Evolutionary conservation across 2,329 filamentous ascomycete genomes (phyloP).

Genomic region (Rhynchosporium graminicola): DNA sequence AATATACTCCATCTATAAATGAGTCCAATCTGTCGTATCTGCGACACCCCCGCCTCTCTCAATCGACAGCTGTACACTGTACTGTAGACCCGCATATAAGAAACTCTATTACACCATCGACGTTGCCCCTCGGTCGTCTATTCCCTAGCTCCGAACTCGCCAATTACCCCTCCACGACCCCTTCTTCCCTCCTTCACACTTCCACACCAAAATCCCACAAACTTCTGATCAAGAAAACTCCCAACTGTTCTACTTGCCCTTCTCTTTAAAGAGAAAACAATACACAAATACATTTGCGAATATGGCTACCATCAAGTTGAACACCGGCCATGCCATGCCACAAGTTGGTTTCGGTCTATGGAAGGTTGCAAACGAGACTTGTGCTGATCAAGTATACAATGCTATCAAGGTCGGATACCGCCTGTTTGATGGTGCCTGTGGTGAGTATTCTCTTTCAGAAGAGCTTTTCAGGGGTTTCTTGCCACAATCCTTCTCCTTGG

Average conservation of each 20-base stretch:
- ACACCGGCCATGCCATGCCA: conserved; percentile 54
- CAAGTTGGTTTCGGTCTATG: conserved; percentile 67
- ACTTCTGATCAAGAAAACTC: neutral
- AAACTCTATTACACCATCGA: neutral
- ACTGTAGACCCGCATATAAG: neutral
- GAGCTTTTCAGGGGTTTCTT: neutral
- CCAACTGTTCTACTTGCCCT: neutral
- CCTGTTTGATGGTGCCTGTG: conserved; percentile 61
- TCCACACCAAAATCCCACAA: neutral
- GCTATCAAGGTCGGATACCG: conserved; percentile 61
- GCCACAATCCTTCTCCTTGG: neutral
- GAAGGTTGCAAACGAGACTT: conserved; percentile 67
- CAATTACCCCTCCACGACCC: conserved; percentile 10
- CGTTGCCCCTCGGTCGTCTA: conserved; percentile 11
- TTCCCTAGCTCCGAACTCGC: conserved; percentile 4
- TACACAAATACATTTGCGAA: conserved; percentile 9
- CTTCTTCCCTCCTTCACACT: neutral
- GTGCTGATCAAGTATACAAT: conserved; percentile 68
- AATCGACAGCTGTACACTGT: neutral
- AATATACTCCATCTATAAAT: no score
- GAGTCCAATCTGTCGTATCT: no score
- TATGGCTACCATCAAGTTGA: conserved; percentile 48
- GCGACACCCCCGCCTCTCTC: no score
- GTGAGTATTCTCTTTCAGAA: conserved; percentile 40
- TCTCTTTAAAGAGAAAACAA: neutral